Percentiles rank a stretch among this genome's conserved stretches.
Evolutionary conservation across 164 flowering plant species (phyloP).

Genomic region (Tetracentron sinense): DNA sequence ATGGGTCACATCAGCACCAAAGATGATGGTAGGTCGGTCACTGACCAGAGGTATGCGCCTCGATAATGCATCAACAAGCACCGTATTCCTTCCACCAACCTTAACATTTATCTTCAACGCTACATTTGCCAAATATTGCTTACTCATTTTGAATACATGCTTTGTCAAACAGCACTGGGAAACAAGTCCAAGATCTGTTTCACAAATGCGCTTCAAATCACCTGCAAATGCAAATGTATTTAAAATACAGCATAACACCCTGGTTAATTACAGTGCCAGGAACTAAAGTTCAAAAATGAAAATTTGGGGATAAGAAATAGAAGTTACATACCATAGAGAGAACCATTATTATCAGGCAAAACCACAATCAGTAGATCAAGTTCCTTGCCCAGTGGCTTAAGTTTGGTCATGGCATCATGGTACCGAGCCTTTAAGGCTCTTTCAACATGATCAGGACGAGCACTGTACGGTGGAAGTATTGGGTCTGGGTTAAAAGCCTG

Average conservation of each 20-base stretch:
- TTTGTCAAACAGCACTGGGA: slow-evolving; percentile 88
- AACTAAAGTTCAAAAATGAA: background rate
- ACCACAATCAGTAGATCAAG: slow-evolving; percentile 73
- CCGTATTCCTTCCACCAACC: slow-evolving; percentile 94
- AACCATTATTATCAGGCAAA: slow-evolving; percentile 83
- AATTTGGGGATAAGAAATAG: background rate
- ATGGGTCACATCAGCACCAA: slow-evolving; percentile 99
- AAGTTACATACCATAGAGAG: slow-evolving; percentile 64
- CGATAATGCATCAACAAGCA: slow-evolving; percentile 85
- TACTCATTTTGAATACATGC: slow-evolving; percentile 70
- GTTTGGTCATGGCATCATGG: slow-evolving; percentile 63
- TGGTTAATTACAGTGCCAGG: background rate
- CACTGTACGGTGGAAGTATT: slow-evolving; percentile 43
- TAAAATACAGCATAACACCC: background rate
- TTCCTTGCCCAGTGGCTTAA: slow-evolving; percentile 56
- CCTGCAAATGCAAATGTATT: slow-evolving; percentile 35
- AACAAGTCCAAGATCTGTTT: slow-evolving; percentile 88
- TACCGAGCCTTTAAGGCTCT: slow-evolving; percentile 56
- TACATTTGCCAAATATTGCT: slow-evolving; percentile 85
- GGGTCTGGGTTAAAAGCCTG: slow-evolving; percentile 60
- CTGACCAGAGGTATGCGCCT: slow-evolving; percentile 84
- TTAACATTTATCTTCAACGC: slow-evolving; percentile 91
- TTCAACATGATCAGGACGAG: slow-evolving; percentile 82
- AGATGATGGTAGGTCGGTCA: slow-evolving; percentile 85
- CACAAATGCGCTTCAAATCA: slow-evolving; percentile 85